Evolutionary conservation across 805 yeast species (phyloP), one percentile per base, ranked within the genome.

Genomic region (Yamadazyma olivae): DNA sequence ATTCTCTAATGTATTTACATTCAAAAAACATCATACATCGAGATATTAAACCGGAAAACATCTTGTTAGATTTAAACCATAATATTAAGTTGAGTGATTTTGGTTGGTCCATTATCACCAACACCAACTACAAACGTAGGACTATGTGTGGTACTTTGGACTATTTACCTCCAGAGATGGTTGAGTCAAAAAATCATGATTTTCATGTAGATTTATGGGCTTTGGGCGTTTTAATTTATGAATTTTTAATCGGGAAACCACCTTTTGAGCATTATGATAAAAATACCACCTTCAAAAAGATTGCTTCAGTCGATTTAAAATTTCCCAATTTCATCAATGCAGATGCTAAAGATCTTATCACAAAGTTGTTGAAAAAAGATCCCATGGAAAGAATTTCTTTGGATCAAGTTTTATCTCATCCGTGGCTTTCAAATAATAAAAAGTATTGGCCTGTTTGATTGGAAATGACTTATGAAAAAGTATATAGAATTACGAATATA

Each of bases 71-170:
- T 5, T 73, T 80, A 41, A 78, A 86, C 52, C 85, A 89, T 44
- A 75, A 75, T 17, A 71, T 91, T 36, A 91, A 90, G 56, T 71
- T 91, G 25, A 83, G 96, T 14, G 99, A 91, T 61, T 91, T 93
- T 56, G 99, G 99, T 10, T 91, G 97, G 97, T 83, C 95, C 38
- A 91, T 90, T 44, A 39, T 39, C 24, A 36, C 53, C 6, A 35
- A 45, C 16, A 35, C 44, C 16, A 27, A 39, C 14, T 41, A 40
- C 8, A 74, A 76, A 43, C 66, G 96, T 50, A 70, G 79, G 12
- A 91, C 98, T 0, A 75, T 93, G 66, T 93, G 98, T 60, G 98
- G 99, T 0, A 93, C 99, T 0, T 66, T 91, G 27, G 98, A 93
- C 59, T 91, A 91, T 50, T 61, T 93, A 12, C 95, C 98, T 0